These are phyloP conservation scores for Cenchrus americanus DNA, from an alignment of 176 grass and related monocot genomes.

Conservation along the genomic window DNA sequence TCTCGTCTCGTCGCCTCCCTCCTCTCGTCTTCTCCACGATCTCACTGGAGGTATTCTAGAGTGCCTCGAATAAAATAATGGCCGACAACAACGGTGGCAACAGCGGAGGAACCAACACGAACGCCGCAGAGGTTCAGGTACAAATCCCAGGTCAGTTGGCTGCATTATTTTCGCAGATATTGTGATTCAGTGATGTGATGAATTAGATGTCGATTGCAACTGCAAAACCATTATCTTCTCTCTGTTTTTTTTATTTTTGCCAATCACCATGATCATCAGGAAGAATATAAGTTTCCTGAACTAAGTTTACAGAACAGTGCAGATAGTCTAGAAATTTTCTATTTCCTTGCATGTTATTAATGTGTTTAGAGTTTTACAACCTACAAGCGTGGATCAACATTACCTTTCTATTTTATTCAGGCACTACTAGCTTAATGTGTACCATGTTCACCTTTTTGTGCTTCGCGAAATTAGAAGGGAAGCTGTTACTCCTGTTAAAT, in stretches of 20 bases:
- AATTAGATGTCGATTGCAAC: background rate
- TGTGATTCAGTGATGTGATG: background rate
- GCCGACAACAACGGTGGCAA: slow-evolving; percentile 28
- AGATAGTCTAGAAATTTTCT: background rate
- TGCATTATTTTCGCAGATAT: background rate
- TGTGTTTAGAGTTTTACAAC: background rate
- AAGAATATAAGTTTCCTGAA: background rate
- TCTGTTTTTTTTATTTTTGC: background rate
- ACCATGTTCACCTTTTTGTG: background rate
- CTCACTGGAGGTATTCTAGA: background rate
- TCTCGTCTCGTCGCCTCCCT: background rate
- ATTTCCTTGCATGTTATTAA: background rate
- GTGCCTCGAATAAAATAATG: slow-evolving; percentile 46
- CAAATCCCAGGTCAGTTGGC: slow-evolving; percentile 45
- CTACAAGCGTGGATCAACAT: background rate
- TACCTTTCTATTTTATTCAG: background rate
- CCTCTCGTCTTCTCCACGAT: slow-evolving; percentile 32
- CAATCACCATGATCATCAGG: background rate
- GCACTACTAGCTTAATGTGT: background rate
- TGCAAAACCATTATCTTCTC: background rate
- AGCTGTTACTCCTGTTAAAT: background rate
- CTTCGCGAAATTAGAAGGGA: background rate
- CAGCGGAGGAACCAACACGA: background rate
- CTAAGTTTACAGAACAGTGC: background rate
- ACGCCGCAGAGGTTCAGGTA: slow-evolving; percentile 51